Conservation (phyloP, 2,329 filamentous ascomycete genomes). For the Fusarium anguioides region DNA sequence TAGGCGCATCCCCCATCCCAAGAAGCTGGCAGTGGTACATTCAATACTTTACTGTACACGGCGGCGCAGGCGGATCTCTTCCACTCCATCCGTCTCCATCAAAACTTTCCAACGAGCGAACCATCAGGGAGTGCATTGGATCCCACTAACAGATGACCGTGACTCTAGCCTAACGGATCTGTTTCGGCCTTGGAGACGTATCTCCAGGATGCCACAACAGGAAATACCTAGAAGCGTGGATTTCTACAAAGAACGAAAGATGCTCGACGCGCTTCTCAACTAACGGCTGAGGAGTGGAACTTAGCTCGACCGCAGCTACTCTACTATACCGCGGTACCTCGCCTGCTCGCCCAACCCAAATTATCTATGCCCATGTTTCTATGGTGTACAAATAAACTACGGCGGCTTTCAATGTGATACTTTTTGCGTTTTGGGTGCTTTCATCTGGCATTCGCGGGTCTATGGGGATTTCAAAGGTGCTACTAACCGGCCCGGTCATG, state of each 20-base stretch:
- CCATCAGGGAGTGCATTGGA: slow-evolving; percentile 9
- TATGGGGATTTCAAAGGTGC: slow-evolving; percentile 27
- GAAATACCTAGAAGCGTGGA: slow-evolving; percentile 10
- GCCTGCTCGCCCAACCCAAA: slow-evolving; percentile 16
- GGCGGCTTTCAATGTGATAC: slow-evolving; percentile 1
- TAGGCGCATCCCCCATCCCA: slow-evolving; percentile 31
- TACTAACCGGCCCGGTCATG: slow-evolving; percentile 41
- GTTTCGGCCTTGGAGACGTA: slow-evolving; percentile 31
- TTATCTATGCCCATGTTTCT: slow-evolving; percentile 5
- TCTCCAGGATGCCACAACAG: slow-evolving; percentile 11
- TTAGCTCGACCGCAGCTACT: slow-evolving; percentile 27
- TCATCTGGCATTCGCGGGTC: slow-evolving; percentile 40
- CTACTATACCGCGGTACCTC: slow-evolving; percentile 27
- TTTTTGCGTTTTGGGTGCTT: slow-evolving; percentile 7
- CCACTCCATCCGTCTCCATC: slow-evolving; percentile 19
- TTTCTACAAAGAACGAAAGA: slow-evolving; percentile 14
- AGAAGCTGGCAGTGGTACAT: slow-evolving; percentile 27
- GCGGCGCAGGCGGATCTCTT: slow-evolving; percentile 31
- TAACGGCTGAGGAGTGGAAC: slow-evolving; percentile 37
- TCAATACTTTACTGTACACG: background rate
- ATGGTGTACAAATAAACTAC: slow-evolving; percentile 10
- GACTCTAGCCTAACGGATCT: slow-evolving; percentile 41
- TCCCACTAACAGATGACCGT: slow-evolving; percentile 23
- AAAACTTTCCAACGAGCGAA: slow-evolving; percentile 19
- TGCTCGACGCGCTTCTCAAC: slow-evolving; percentile 16